These are phyloP conservation scores for Metschnikowia henanensis DNA, from an alignment of 805 yeast genomes.

Conservation along the genomic window DNA sequence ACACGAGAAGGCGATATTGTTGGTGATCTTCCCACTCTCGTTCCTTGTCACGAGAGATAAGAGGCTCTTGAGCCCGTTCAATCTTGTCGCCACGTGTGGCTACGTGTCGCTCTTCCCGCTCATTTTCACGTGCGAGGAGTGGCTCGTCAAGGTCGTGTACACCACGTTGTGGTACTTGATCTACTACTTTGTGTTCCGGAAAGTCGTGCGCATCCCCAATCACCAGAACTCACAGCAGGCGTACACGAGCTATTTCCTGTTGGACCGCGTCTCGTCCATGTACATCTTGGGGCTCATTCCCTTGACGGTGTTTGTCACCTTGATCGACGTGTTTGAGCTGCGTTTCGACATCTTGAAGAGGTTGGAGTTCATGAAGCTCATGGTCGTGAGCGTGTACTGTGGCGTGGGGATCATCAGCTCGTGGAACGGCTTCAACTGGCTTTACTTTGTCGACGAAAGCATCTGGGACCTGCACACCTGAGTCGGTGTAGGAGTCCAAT, in stretches of 20 bases:
- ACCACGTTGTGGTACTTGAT: slow-evolving; percentile 86
- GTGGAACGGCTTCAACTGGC: slow-evolving; percentile 89
- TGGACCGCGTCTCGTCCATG: slow-evolving; percentile 63
- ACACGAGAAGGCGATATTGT: slow-evolving; percentile 94
- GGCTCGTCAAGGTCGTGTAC: slow-evolving; percentile 71
- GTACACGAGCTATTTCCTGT: slow-evolving; percentile 36
- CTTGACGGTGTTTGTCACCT: slow-evolving; percentile 46
- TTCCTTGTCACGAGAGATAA: slow-evolving; percentile 72
- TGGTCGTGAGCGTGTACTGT: slow-evolving; percentile 85
- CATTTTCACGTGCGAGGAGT: slow-evolving; percentile 75
- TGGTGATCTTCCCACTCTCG: slow-evolving; percentile 85
- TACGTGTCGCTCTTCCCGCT: slow-evolving; percentile 88
- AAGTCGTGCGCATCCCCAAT: slow-evolving; percentile 61
- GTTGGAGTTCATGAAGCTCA: slow-evolving; percentile 73
- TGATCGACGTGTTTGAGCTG: slow-evolving; percentile 55
- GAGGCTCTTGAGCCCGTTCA: slow-evolving; percentile 68
- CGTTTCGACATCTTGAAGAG: slow-evolving; percentile 52
- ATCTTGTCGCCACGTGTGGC: slow-evolving; percentile 74
- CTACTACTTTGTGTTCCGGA: slow-evolving; percentile 69
- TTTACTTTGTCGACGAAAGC: slow-evolving; percentile 79
- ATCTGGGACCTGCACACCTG: slow-evolving; percentile 45
- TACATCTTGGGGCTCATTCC: slow-evolving; percentile 71
- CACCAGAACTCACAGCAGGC: slow-evolving; percentile 19
- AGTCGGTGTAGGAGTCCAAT: too few species aligned
- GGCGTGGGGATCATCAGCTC: slow-evolving; percentile 80